Conservation (phyloP, 2,329 filamentous ascomycete species). For the Xylariaceae sp. region DNA sequence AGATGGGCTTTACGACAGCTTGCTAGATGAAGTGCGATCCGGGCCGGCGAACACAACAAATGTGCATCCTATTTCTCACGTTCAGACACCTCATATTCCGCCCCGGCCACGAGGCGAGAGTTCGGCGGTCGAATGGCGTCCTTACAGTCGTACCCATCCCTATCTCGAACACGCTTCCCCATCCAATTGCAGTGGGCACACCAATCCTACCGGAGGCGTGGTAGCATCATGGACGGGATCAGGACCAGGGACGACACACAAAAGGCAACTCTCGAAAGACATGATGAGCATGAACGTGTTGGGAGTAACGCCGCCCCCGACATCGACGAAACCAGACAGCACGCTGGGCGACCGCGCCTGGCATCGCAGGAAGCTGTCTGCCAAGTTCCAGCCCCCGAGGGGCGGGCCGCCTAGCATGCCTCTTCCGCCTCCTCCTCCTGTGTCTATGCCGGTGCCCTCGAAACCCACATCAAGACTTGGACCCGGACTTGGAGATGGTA, state of each 20-base stretch:
- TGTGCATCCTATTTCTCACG: too few relatives aligned
- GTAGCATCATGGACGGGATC: too few relatives aligned
- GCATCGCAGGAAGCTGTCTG: slow-evolving; percentile 25
- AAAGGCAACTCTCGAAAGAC: too few relatives aligned
- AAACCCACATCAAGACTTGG: neutral
- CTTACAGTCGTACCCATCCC: too few relatives aligned
- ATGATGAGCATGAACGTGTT: too few relatives aligned
- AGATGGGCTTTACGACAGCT: slow-evolving; percentile 15
- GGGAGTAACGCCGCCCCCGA: slow-evolving; percentile 4
- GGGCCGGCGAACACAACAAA: slow-evolving; percentile 10
- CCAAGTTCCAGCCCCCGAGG: slow-evolving; percentile 18
- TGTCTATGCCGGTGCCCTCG: too few relatives aligned
- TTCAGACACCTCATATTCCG: too few relatives aligned
- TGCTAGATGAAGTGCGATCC: slow-evolving; percentile 17
- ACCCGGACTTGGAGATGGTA: too few relatives aligned
- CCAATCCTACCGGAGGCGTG: too few relatives aligned
- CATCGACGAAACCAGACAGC: slow-evolving; percentile 13
- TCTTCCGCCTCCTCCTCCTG: slow-evolving; percentile 20
- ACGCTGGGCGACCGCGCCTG: slow-evolving; percentile 26
- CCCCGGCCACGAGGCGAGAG: slow-evolving; percentile 1
- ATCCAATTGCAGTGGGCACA: too few relatives aligned
- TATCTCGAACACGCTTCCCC: too few relatives aligned
- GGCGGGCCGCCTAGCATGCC: slow-evolving; percentile 16
- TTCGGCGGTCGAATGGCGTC: slow-evolving; percentile 11
- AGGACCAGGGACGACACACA: too few relatives aligned